These are phyloP conservation scores for Rubus parviflorus DNA, from an alignment of 306 rosid species.

Conservation along the genomic window DNA sequence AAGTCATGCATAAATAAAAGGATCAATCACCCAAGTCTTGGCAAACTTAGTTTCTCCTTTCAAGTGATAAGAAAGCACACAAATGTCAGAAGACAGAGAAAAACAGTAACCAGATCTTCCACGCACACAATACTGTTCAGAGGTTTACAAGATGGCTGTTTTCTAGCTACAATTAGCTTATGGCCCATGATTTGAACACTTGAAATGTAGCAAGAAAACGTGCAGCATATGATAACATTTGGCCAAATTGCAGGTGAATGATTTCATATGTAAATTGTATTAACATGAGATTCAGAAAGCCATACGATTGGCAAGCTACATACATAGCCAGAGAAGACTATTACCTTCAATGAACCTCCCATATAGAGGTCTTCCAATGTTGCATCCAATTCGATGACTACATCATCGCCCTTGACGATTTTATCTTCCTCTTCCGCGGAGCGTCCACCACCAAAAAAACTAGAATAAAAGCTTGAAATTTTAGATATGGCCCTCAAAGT, in stretches of 20 bases:
- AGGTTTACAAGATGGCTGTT: neutral
- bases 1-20: constrained; percentile 19
- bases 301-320: neutral
- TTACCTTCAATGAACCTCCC: constrained; percentile 96
- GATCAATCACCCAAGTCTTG: neutral
- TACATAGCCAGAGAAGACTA: constrained; percentile 6
- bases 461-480: constrained; percentile 34
- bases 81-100: neutral
- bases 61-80: neutral
- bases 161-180: neutral
- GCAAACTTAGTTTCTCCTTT: neutral
- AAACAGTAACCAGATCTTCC: neutral
- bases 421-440: constrained; percentile 78
- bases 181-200: neutral
- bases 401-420: constrained; percentile 85
- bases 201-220: neutral
- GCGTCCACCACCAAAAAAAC: constrained; percentile 87
- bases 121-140: neutral
- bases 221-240: neutral
- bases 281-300: neutral
- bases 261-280: neutral
- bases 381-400: constrained; percentile 80
- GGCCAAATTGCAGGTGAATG: neutral
- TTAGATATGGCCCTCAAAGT: constrained; percentile 5
- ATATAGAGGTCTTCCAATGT: constrained; percentile 84